Evolutionary conservation across 352 stramenopile species (phyloP).

Genomic region (Globisporangium irregulare): DNA sequence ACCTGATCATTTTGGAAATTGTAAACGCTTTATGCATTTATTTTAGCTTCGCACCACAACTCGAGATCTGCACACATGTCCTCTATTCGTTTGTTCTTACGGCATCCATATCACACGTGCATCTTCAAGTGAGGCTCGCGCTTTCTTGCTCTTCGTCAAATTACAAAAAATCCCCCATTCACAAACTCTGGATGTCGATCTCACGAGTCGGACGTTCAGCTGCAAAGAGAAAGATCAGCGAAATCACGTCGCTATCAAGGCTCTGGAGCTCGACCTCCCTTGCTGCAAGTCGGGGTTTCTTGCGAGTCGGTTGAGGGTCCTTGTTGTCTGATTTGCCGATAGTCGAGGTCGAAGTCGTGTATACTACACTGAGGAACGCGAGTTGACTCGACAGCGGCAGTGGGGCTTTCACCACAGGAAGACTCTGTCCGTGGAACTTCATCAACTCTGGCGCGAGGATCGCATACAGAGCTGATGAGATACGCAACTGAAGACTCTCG

Average conservation of each 20-base stretch:
- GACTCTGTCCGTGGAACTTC: conserved; percentile 3
- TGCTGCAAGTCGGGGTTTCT: conserved; percentile 1
- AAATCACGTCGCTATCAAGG: conserved; percentile 9
- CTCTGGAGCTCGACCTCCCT: background rate
- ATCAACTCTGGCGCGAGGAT: background rate
- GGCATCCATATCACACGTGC: too few relatives aligned
- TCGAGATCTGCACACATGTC: too few relatives aligned
- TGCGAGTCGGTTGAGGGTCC: background rate
- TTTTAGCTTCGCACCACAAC: too few relatives aligned
- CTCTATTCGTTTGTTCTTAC: too few relatives aligned
- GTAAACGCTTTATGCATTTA: too few relatives aligned
- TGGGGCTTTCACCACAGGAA: background rate
- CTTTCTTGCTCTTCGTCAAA: background rate
- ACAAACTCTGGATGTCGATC: conserved; percentile 1
- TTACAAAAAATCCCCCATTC: background rate
- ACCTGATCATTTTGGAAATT: too few relatives aligned
- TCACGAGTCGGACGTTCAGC: conserved; percentile 1
- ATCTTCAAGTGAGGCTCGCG: too few relatives aligned
- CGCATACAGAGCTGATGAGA: background rate
- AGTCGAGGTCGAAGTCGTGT: background rate
- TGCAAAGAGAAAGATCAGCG: conserved; percentile 19
- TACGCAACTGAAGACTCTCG: conserved; percentile 10
- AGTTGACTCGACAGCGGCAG: background rate
- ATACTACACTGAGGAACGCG: conserved; percentile 11
- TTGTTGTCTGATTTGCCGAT: background rate